Evolutionary conservation across 2,329 filamentous ascomycete species (phyloP), one percentile per base, ranked within the genome.

Genomic region (Ascochyta fabae): DNA sequence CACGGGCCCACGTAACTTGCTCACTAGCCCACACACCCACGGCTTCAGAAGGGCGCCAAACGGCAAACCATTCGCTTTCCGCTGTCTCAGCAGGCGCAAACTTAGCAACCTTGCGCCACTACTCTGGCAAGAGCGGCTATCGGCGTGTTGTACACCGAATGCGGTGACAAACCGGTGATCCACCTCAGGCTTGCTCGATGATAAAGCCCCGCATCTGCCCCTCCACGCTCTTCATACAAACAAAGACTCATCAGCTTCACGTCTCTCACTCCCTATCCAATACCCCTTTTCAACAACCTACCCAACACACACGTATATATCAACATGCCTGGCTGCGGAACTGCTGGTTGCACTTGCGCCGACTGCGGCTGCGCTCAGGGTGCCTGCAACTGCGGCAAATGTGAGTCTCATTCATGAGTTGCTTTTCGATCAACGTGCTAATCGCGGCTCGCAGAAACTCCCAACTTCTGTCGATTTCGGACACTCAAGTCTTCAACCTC

Each of bases 241-340:
- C 39, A 39, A 13, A 31, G 24, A 19, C 45, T 45, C 53, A 47
- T 51, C 46, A 53, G 35, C 27, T 29, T 29, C 7, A 29, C 26
- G 9, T 10, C 12, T 29, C 27, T 10, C 27, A 29, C 7, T 10
- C 9, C 29, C 29, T 12, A 31, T 10, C 12, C 29, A 31, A 31
- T 15, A 31, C 36, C 43, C 40, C 35, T 26, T 27, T 48, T 43
- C 41, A 51, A 35, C 43, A 45, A 53, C 40, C 57, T 53, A 45
- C 40, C 42, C 46, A 52, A 45, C 52, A 34, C 54, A 45, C 29
- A 45, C 52, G 31, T 52, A 45, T 26, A 38, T 43, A 47, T 63
- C 61, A 73, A 66, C 26, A 73, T 73, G 71, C 67, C 70, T 61
- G 70, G 68, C 67, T 73, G 71, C 59, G 69, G 70, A 69, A 69